Evolutionary conservation across 306 rosid species (phyloP).

Genomic region (Prunus mume): DNA sequence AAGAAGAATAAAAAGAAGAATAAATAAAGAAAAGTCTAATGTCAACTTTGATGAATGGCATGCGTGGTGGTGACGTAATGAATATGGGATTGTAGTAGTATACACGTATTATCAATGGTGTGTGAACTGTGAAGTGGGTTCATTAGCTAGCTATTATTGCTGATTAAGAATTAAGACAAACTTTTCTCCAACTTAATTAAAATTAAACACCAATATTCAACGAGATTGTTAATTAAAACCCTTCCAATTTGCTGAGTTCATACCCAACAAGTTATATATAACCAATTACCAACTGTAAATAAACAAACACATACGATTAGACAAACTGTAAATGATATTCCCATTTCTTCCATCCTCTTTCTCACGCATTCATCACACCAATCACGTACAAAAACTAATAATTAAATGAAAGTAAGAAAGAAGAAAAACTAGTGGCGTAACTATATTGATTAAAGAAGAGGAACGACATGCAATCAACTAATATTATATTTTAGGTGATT

Average conservation of each 20-base stretch:
- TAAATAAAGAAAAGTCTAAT: not conserved
- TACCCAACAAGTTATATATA: no score
- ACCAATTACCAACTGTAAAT: no score
- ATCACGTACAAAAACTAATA: no score
- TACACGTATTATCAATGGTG: not conserved
- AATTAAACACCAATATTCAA: not conserved
- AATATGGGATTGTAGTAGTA: not conserved
- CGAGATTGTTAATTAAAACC: not conserved
- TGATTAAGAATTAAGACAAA: not conserved
- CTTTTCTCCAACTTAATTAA: not conserved
- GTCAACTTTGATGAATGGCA: constrained; percentile 20
- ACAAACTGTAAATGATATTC: no score
- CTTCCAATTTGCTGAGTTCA: not conserved
- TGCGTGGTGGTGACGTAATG: not conserved
- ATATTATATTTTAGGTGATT: no score
- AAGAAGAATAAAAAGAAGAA: not conserved
- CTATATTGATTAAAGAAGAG: no score
- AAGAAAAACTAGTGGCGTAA: no score
- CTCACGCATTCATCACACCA: no score
- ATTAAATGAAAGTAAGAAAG: no score
- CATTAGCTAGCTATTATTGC: not conserved
- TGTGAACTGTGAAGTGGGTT: not conserved
- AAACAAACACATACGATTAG: no score
- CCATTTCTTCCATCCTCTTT: no score
- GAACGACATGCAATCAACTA: no score